Conservation (phyloP, 1,284 basidiomycete genomes). For the Xerocomus subilludens region DNA sequence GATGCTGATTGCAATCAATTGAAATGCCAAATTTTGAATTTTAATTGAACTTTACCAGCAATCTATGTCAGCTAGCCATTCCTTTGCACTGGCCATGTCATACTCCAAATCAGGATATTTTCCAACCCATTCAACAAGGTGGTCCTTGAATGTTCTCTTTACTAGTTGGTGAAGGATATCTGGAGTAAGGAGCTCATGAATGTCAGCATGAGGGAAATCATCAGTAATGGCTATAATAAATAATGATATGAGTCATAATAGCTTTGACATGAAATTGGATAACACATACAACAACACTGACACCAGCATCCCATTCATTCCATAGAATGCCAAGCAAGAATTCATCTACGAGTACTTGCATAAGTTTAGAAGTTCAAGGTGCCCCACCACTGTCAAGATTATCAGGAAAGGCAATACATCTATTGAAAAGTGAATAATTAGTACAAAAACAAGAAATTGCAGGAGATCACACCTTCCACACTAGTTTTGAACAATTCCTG, state of each 20-base stretch:
- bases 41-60: neutral
- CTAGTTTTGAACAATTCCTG: conserved; percentile 12
- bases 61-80: neutral
- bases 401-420: conserved; percentile 11
- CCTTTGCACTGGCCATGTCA: conserved; percentile 13
- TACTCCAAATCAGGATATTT: neutral
- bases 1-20: conserved; percentile 9
- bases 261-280: too few species aligned
- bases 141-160: neutral
- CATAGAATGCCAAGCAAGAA: neutral
- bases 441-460: neutral
- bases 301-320: conserved; percentile 7
- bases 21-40: neutral
- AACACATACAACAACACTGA: neutral
- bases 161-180: neutral
- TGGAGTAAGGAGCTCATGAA: neutral
- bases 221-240: too few species aligned
- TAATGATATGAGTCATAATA: too few species aligned
- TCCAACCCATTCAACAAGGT: neutral
- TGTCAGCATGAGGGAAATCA: neutral
- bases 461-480: conserved; percentile 17
- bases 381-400: neutral
- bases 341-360: neutral
- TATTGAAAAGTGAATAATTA: neutral
- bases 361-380: neutral